Evolutionary conservation across 2,329 filamentous ascomycete species (phyloP).

Genomic region (Colletotrichum destructivum): DNA sequence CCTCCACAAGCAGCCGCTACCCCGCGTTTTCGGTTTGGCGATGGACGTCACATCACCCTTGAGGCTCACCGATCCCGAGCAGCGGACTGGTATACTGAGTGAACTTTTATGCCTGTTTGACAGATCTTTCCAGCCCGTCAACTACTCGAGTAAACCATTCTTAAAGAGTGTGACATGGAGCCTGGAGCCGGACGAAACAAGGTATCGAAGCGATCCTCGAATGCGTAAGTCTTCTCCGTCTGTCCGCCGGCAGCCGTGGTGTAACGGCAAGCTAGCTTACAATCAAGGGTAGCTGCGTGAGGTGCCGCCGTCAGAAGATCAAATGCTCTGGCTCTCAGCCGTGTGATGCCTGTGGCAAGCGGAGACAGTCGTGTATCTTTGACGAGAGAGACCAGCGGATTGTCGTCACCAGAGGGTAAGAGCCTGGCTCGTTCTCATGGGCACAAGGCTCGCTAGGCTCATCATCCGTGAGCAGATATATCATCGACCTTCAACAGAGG

Average conservation of each 20-base stretch:
- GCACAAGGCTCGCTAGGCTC: conserved; percentile 12
- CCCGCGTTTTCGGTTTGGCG: background rate
- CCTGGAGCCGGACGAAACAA: conserved; percentile 35
- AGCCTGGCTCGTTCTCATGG: background rate
- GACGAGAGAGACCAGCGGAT: conserved; percentile 65
- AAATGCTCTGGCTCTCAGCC: conserved; percentile 62
- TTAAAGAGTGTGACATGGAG: conserved; percentile 24
- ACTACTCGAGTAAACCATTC: background rate
- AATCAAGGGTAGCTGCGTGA: conserved; percentile 52
- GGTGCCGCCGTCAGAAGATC: conserved; percentile 62
- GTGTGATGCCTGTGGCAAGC: conserved; percentile 60
- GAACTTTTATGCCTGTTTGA: background rate
- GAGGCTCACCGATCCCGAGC: background rate
- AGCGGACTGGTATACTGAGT: background rate
- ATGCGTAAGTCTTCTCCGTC: conserved; percentile 38
- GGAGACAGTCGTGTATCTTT: conserved; percentile 58
- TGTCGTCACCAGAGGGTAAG: conserved; percentile 62
- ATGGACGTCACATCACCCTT: background rate
- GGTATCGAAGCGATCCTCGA: conserved; percentile 43
- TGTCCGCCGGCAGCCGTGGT: too few relatives aligned
- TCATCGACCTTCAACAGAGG: conserved; percentile 44
- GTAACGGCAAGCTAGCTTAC: background rate
- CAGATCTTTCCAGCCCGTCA: background rate
- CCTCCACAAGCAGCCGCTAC: background rate
- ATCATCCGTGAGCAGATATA: conserved; percentile 40